Conservation (phyloP, 371 early-diverging fungal species). For the Rozella allomycis region DNA sequence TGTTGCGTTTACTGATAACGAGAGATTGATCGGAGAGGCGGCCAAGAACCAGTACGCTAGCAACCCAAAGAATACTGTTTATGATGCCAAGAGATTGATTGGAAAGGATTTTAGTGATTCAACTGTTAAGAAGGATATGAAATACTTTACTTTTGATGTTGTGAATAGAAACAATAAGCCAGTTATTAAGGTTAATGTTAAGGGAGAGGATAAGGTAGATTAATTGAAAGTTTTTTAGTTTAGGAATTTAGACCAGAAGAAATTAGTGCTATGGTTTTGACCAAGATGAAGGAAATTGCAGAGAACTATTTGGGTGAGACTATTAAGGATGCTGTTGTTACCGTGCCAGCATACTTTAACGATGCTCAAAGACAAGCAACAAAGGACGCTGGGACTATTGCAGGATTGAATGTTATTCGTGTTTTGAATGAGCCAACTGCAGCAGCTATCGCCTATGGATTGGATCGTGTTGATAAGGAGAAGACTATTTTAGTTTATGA, state of each 20-base stretch:
- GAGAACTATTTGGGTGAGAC: slow-evolving; percentile 28
- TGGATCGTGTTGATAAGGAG: slow-evolving; percentile 30
- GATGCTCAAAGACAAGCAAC: slow-evolving; percentile 52
- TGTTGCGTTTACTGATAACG: slow-evolving; percentile 55
- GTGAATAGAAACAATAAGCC: slow-evolving; percentile 58
- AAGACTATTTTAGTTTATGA: slow-evolving; percentile 67
- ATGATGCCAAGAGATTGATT: slow-evolving; percentile 85
- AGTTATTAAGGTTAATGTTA: slow-evolving; percentile 49
- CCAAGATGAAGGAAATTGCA: slow-evolving; percentile 34
- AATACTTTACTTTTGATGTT: slow-evolving; percentile 75
- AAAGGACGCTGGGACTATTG: slow-evolving; percentile 46
- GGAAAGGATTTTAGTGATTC: slow-evolving; percentile 63
- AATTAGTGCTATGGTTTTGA: slow-evolving; percentile 36
- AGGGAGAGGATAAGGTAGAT: slow-evolving; percentile 35
- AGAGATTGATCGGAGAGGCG: slow-evolving; percentile 64
- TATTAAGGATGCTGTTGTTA: slow-evolving; percentile 41
- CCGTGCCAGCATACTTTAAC: slow-evolving; percentile 63
- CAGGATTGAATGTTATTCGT: slow-evolving; percentile 39
- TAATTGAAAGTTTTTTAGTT: too few species aligned
- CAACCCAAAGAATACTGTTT: slow-evolving; percentile 72
- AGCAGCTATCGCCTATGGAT: slow-evolving; percentile 49
- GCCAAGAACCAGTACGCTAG: slow-evolving; percentile 58
- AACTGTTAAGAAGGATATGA: slow-evolving; percentile 62
- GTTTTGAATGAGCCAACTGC: slow-evolving; percentile 55
- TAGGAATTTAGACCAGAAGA: slow-evolving; percentile 42